A percentile compares a stretch with the other conserved stretches of the same genome.
Conservation (phyloP, 2,329 filamentous ascomycete genomes). For the Colletotrichum coccodes region DNA sequence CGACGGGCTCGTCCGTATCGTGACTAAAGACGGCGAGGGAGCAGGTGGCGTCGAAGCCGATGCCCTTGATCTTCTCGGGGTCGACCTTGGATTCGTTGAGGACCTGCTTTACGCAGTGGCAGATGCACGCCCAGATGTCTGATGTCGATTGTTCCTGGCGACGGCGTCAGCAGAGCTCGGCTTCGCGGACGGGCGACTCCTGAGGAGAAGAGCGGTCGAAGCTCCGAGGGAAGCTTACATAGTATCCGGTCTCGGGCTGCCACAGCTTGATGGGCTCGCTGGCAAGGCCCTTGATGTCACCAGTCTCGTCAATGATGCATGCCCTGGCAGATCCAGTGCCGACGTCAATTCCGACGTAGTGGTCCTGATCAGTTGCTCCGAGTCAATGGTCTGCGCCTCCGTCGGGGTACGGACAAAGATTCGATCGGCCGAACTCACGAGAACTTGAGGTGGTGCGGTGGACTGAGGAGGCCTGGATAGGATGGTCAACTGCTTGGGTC, state of each 20-base stretch:
- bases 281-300: slow-evolving; percentile 84
- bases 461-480: slow-evolving; percentile 15
- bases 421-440: slow-evolving; percentile 16
- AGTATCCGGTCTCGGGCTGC: slow-evolving; percentile 81
- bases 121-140: slow-evolving; percentile 97
- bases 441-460: slow-evolving; percentile 20
- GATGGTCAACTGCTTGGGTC: neutral
- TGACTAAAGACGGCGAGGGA: slow-evolving; percentile 90
- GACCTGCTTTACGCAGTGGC: slow-evolving; percentile 84
- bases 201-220: neutral
- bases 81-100: slow-evolving; percentile 85
- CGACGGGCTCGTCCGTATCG: slow-evolving; percentile 89
- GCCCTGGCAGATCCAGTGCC: slow-evolving; percentile 95
- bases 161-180: slow-evolving; percentile 11
- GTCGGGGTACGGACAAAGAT: neutral
- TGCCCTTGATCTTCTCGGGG: slow-evolving; percentile 80
- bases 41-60: slow-evolving; percentile 99
- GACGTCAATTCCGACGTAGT: slow-evolving; percentile 90
- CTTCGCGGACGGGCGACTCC: neutral
- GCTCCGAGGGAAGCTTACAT: slow-evolving; percentile 60
- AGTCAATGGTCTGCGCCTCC: slow-evolving; percentile 11
- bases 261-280: slow-evolving; percentile 82
- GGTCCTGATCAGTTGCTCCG: slow-evolving; percentile 51
- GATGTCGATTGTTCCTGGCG: slow-evolving; percentile 92
- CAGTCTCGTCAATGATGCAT: slow-evolving; percentile 91